Conservation (phyloP, 441 rosid species). For the Raphanus hybrid region DNA sequence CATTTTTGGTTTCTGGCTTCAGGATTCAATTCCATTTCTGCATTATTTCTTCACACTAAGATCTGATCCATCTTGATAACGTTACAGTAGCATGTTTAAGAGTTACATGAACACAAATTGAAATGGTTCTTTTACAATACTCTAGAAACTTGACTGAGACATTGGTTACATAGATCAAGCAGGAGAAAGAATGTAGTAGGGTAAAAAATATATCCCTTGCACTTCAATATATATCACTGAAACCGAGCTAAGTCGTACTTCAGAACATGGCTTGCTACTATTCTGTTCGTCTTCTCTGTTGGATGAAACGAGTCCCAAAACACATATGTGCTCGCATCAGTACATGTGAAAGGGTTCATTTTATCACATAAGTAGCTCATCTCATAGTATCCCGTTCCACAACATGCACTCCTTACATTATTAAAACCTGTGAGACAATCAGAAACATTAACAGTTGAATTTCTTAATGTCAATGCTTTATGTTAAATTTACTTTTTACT, state of each 20-base stretch:
- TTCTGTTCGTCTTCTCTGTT: constrained; percentile 56
- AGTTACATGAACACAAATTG: neutral
- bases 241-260: constrained; percentile 47
- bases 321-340: constrained; percentile 54
- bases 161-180: neutral
- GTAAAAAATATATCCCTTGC: too few species aligned
- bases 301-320: constrained; percentile 77
- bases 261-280: constrained; percentile 49
- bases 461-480: neutral
- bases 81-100: neutral
- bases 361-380: constrained; percentile 60
- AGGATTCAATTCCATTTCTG: neutral
- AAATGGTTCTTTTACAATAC: constrained; percentile 13
- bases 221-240: too few species aligned
- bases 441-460: neutral
- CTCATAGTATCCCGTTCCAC: constrained; percentile 66
- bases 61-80: constrained; percentile 5
- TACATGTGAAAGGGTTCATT: constrained; percentile 54
- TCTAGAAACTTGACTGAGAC: neutral
- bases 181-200: constrained; percentile 14
- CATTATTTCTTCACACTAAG: neutral
- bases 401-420: constrained; percentile 54
- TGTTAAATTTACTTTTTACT: constrained; percentile 36
- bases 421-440: constrained; percentile 47
- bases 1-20: neutral